Evolutionary conservation across 192 early-diverging fungal genomes (phyloP), one percentile per base, ranked within the genome.

Genomic region (Dimargaris verticillata): DNA sequence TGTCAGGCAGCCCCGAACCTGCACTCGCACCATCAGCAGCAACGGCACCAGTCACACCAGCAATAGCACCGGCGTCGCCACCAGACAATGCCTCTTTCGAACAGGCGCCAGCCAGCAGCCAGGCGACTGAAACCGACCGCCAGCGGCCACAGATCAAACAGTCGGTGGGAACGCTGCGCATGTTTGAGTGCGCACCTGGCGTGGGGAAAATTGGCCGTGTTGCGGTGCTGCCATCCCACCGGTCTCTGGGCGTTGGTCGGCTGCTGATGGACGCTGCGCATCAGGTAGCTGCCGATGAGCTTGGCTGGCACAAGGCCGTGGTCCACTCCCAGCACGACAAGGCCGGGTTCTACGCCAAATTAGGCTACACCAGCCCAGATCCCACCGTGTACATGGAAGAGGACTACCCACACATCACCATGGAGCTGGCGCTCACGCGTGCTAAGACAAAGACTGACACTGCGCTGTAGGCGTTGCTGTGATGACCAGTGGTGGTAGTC

Each of bases 201-300:
- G 62, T 63, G 24, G 62, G 62, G 4, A 63, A 63, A 44, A 55
- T 63, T 22, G 62, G 62, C 12, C 62, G 62, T 17, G 62, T 63
- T 20, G 22, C 22, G 41, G 62, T 63, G 9, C 52, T 55, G 10
- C n/a, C n/a, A 10, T 15, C 33, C 2, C 25, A 25, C 24, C 62
- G 62, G 44, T 48, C 49, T 4, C 29, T 63, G 11, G 24, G 62
- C 17, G 28, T 63, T 25, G 62, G 62, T 22, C 53, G 15, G 29
- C 62, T 48, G 28, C 22, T 63, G 10, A 63, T 63, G 62, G 48
- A 45, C 15, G 28, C n/a, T 20, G 52, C 53, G n/a, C 53, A 63
- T 25, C 46, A 28, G 41, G 41, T 55, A 33, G 62, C 62, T n/a
- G n/a, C 10, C 14, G 22, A 15, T 1, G 5, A 42, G 17, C 26